Base-by-base conservation (phyloP, 2,329 filamentous ascomycete genomes). In the Aspergillus sp. region DNA sequence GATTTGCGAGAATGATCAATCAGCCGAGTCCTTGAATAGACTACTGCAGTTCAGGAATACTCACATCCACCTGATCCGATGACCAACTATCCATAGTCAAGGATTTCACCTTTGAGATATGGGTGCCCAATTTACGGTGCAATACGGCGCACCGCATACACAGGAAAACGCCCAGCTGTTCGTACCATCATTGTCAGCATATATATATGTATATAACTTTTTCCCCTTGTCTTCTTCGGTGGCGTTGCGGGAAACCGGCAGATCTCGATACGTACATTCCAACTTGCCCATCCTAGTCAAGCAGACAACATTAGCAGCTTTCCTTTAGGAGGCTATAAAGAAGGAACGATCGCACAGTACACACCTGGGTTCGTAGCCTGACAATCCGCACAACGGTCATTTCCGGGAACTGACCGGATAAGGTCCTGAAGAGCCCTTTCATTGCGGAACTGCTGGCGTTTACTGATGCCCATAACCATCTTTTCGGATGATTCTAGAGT, bases 71-170 rank as follows among this genome's bases (percentile, higher is more conserved):
- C 72, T 98, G 93, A 51, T 97, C 93, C 61, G 85, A 84, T 42
- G 86, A 83, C 93, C 93, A 98, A 57, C 85, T 93, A 70, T 98
- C 93, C 90, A 98, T 97, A 68, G 86, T 97, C 72, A 98, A 71
- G 34, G 90, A 97, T 71, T 98, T 98, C 74, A 98, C 89, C 69
- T 98, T 98, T 56, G 90, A 96, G 53, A 98, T 88, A 69, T 98
- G 93, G 36, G 93, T 97, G 51, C 93, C 93, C 61, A 98, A 76
- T 71, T 97, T 97, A 63, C 93, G 87, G 73, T 98, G 93, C 62
- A 97, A 80, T 46, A 89, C 81, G 45, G 90, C 93, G 75, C 93
- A 98, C 65, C 93, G 88, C 86, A 98, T 94, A 72, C 93, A 98
- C 43, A 98, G 76, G 66, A 98, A 98, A 54, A 97, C 82, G 50